phyloP scores from a whole-genome alignment of 331 rosid genomes.

The Malus hybrid region DNA sequence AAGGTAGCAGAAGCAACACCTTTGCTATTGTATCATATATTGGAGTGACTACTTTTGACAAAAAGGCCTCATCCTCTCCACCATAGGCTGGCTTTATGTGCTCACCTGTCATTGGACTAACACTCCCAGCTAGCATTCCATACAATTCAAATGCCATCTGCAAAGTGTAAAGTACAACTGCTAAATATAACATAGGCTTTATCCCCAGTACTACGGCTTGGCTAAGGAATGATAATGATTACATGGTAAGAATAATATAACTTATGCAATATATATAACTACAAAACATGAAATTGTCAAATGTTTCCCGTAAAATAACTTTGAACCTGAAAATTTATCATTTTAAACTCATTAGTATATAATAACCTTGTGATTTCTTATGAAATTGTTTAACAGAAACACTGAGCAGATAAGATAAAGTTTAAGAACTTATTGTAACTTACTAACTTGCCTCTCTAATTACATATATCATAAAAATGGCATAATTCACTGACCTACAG shows the following conservation, averaged over 20 bases:
- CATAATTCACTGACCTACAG: too few species aligned
- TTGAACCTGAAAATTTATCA: neutral
- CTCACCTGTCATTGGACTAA: constrained; percentile 90
- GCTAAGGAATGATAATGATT: neutral
- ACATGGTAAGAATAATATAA: neutral
- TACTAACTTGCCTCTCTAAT: too few species aligned
- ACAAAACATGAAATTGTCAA: neutral
- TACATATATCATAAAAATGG: too few species aligned
- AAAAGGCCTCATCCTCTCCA: constrained; percentile 72
- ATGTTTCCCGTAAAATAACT: neutral
- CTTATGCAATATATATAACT: neutral
- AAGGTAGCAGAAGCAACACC: constrained; percentile 31
- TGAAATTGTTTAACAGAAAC: neutral
- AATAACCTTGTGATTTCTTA: neutral
- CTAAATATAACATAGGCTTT: neutral
- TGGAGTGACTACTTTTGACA: constrained; percentile 77
- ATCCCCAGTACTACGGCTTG: neutral
- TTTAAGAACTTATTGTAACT: too few species aligned
- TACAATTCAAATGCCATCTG: constrained; percentile 98
- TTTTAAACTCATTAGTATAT: neutral
- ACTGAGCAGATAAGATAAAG: neutral
- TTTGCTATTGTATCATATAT: constrained; percentile 66
- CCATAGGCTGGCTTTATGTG: constrained; percentile 88
- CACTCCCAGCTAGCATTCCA: constrained; percentile 83
- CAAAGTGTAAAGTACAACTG: neutral